Percentiles rank a stretch among this genome's conserved stretches.
Evolutionary conservation across 805 yeast species (phyloP).

Genomic region (Wickerhamia fluorescens): DNA sequence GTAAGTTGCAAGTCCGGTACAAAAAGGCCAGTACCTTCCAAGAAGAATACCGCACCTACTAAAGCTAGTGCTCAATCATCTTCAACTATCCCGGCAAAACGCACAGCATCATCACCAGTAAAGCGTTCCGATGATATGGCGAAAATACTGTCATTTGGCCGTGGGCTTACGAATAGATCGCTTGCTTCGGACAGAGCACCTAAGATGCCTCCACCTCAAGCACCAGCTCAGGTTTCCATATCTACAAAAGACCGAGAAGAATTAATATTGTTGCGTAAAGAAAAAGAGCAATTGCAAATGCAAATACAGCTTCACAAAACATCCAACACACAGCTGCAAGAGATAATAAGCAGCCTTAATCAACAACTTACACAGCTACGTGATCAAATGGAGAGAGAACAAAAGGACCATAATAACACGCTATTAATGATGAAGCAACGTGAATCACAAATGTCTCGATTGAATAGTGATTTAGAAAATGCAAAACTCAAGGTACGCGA

Average conservation of each 20-base stretch:
- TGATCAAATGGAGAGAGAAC: conserved; percentile 32
- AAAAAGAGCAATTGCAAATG: conserved; percentile 33
- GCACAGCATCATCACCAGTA: conserved; percentile 67
- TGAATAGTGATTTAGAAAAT: conserved; percentile 55
- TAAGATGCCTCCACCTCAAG: conserved; percentile 5
- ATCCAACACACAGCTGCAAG: conserved; percentile 17
- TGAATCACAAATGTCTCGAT: conserved; percentile 59
- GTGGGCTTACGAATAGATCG: conserved; percentile 39
- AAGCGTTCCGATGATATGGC: conserved; percentile 32
- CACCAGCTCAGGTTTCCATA: conserved; percentile 9
- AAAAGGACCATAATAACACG: conserved; percentile 45
- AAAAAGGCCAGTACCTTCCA: conserved; percentile 6
- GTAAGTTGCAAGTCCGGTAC: conserved; percentile 38
- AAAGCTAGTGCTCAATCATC: conserved; percentile 13
- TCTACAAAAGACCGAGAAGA: conserved; percentile 34
- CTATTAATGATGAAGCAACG: conserved; percentile 52
- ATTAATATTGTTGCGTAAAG: conserved; percentile 44
- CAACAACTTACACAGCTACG: conserved; percentile 19
- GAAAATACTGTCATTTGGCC: conserved; percentile 23
- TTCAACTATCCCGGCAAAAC: conserved; percentile 51
- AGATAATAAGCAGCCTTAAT: conserved; percentile 16
- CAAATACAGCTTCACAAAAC: too few species aligned
- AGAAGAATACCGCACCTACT: conserved; percentile 6
- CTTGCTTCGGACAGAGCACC: conserved; percentile 22
- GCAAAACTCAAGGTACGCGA: conserved; percentile 46